Base-by-base conservation (phyloP, 176 grass and related monocot genomes). In the Musa troglodytarum region DNA sequence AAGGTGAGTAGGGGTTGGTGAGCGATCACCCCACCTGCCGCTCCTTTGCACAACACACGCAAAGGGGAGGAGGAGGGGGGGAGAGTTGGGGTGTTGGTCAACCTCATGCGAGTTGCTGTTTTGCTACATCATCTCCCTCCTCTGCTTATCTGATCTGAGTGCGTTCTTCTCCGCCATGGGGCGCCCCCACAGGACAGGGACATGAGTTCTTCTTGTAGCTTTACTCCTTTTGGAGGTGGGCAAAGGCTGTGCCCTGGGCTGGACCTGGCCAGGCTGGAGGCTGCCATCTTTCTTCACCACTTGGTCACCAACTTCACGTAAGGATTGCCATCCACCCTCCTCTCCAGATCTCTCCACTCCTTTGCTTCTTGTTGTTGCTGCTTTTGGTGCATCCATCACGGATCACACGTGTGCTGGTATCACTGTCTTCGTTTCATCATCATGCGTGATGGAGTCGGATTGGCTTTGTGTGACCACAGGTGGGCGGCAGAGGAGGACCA, bases 251-350 rank as follows among this genome's bases (percentile, higher is more conserved):
- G 95, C 85, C 95, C 95, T 29, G 95, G 95, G 70, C 84, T 94
- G 56, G 90, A 99, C 92, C 88, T 94, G 26, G 91, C 95, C 79
- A 94, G 91, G 89, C 86, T 99, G 84, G 95, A 99, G 87, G 90
- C 88, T 74, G 88, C 88, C 85, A 94, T 99, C 80, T 99, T 99
- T 86, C 90, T 99, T 9, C 95, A 99, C 84, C 95, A 99, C 86
- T 81, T 99, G 86, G 88, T 94, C 79, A 99, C 95, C 69, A 91
- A 76, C 83, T 99, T 99, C 88, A 87, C 82, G 95, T 99, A 91
- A 80, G 86, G 4, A 43, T 43, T 43, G 34, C 34, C 34, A 43
- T 6, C 34, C 4, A 4, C 34, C 34, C 34, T 43, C 34, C 34
- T 43, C 34, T 43, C 34, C 34, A 43, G 34, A 43, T 43, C 34